phyloP scores from a whole-genome alignment of 352 stramenopile genomes.

The Pythium apleroticum region DNA sequence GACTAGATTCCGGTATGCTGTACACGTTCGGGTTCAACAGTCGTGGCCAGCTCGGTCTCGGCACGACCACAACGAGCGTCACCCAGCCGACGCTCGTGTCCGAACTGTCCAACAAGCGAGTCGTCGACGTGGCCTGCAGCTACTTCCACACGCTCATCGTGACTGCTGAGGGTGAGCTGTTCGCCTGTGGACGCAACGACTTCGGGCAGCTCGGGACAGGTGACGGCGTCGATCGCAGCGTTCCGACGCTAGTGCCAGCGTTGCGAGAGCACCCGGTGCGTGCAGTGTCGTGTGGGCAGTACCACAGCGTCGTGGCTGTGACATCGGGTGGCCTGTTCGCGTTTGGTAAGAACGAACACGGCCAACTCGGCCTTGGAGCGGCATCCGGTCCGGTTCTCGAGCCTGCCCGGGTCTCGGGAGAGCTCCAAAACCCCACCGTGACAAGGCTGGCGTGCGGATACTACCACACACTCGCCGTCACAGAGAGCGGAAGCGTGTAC shows the following conservation, averaged over 20 bases:
- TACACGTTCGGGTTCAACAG: constrained; percentile 93
- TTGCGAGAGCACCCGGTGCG: constrained; percentile 52
- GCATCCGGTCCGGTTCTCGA: constrained; percentile 43
- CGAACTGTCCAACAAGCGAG: constrained; percentile 44
- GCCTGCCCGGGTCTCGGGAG: constrained; percentile 45
- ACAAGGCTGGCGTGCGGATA: constrained; percentile 88
- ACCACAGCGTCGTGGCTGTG: constrained; percentile 30
- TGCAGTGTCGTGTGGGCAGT: constrained; percentile 51
- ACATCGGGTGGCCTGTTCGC: constrained; percentile 65
- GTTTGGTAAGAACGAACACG: constrained; percentile 93
- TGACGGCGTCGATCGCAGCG: constrained; percentile 65
- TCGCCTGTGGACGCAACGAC: constrained; percentile 90
- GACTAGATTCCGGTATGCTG: constrained; percentile 65
- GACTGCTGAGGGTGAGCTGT: constrained; percentile 77
- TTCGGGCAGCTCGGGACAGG: constrained; percentile 88
- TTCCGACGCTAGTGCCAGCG: constrained; percentile 55
- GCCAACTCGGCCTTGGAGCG: constrained; percentile 83
- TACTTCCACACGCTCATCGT: constrained; percentile 92
- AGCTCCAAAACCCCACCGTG: constrained; percentile 66
- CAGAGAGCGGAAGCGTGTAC: constrained; percentile 65
- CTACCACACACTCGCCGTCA: constrained; percentile 88
- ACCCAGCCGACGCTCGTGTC: constrained; percentile 49
- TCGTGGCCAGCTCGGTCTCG: constrained; percentile 86
- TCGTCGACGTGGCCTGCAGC: constrained; percentile 85
- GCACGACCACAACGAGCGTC: constrained; percentile 57